phyloP scores from a whole-genome alignment of 495 filamentous ascomycete genomes.

The Penicillium daleae region DNA sequence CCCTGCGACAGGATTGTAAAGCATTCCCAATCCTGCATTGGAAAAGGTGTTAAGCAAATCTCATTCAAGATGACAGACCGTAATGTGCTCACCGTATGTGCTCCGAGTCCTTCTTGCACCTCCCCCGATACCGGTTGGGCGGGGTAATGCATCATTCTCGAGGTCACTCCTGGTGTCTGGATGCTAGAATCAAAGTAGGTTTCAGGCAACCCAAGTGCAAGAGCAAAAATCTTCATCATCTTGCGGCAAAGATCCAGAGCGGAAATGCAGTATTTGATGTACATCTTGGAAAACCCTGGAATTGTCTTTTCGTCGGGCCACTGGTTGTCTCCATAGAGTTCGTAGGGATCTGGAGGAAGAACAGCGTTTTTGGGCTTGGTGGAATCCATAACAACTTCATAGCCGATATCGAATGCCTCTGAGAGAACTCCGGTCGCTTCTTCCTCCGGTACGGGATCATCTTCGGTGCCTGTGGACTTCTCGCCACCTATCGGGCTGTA shows the following conservation, averaged over 20 bases:
- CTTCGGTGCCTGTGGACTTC: slow-evolving; percentile 30
- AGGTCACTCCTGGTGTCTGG: slow-evolving; percentile 46
- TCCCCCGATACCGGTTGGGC: slow-evolving; percentile 36
- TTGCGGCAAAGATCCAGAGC: slow-evolving; percentile 36
- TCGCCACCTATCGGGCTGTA: slow-evolving; percentile 37
- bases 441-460: slow-evolving; percentile 19
- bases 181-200: slow-evolving; percentile 47
- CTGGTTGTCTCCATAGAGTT: slow-evolving; percentile 34
- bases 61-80: background rate
- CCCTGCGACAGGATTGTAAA: slow-evolving; percentile 47
- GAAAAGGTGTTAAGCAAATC: background rate
- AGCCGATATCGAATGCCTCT: slow-evolving; percentile 49
- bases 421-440: slow-evolving; percentile 31
- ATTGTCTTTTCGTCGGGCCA: slow-evolving; percentile 31
- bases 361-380: slow-evolving; percentile 21
- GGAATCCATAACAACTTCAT: slow-evolving; percentile 39
- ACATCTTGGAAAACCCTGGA: slow-evolving; percentile 22
- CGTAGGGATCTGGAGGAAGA: slow-evolving; percentile 26
- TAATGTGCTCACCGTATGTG: slow-evolving; percentile 40
- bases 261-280: slow-evolving; percentile 33
- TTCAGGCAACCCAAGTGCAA: slow-evolving; percentile 48
- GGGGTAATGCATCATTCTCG: slow-evolving; percentile 51
- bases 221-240: slow-evolving; percentile 49
- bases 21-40: slow-evolving; percentile 48
- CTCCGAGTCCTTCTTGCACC: slow-evolving; percentile 47